These are phyloP conservation scores for Pleurotus tuoliensis DNA, from an alignment of 768 basidiomycete genomes.

Conservation along the genomic window DNA sequence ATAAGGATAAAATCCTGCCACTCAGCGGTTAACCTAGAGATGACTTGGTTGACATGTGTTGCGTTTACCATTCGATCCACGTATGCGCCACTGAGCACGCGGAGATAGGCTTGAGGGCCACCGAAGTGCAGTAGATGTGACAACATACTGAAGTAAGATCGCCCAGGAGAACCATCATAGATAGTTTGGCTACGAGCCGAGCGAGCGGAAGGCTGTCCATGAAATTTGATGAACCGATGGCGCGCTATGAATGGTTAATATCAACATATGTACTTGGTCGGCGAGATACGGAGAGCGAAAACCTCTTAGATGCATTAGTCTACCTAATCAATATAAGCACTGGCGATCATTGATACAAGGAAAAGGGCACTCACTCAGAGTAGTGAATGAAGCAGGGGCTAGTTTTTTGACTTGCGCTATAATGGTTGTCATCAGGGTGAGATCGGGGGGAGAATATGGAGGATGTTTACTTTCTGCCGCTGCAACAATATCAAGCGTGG, in stretches of 20 bases:
- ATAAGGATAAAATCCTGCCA: slow-evolving; percentile 39
- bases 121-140: slow-evolving; percentile 38
- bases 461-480: too few species aligned
- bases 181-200: slow-evolving; percentile 41
- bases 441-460: too few species aligned
- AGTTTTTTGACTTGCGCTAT: too few species aligned
- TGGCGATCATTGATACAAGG: background rate
- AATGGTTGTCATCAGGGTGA: too few species aligned
- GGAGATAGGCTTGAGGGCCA: slow-evolving; percentile 38
- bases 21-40: slow-evolving; percentile 30
- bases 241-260: slow-evolving; percentile 21
- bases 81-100: slow-evolving; percentile 38
- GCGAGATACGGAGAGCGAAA: background rate
- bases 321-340: slow-evolving; percentile 23
- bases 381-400: too few species aligned
- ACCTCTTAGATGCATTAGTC: slow-evolving; percentile 28
- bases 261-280: background rate
- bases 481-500: too few species aligned
- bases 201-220: slow-evolving; percentile 44
- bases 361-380: too few species aligned
- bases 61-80: slow-evolving; percentile 38
- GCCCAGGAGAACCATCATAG: slow-evolving; percentile 17
- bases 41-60: slow-evolving; percentile 33
- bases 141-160: slow-evolving; percentile 26
- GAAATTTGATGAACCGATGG: slow-evolving; percentile 39